These are phyloP conservation scores for Camillea tinctor DNA, from an alignment of 2,329 filamentous ascomycete genomes.

Conservation along the genomic window DNA sequence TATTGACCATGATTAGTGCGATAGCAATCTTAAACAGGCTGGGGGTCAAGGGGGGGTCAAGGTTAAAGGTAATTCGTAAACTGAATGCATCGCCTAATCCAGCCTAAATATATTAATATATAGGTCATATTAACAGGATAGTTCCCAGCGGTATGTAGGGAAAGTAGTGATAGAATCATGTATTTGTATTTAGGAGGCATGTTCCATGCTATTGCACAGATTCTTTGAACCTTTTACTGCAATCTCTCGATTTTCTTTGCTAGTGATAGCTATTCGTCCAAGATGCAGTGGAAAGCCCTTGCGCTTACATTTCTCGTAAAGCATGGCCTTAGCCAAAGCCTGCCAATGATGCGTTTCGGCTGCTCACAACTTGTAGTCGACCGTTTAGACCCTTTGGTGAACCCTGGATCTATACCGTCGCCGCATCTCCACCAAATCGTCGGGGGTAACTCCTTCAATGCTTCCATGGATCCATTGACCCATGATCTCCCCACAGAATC, in stretches of 20 bases:
- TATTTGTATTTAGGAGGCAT: slow-evolving; percentile 28
- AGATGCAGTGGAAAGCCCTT: slow-evolving; percentile 24
- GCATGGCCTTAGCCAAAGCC: slow-evolving; percentile 21
- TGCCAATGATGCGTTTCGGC: slow-evolving; percentile 37
- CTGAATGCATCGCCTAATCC: slow-evolving; percentile 10
- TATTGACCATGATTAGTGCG: slow-evolving; percentile 16
- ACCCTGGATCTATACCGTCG: slow-evolving; percentile 46
- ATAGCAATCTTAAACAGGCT: slow-evolving; percentile 12
- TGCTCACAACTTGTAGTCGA: slow-evolving; percentile 53
- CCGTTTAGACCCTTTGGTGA: slow-evolving; percentile 36
- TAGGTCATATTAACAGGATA: slow-evolving; percentile 12
- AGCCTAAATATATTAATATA: slow-evolving; percentile 21
- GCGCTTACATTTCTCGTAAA: slow-evolving; percentile 16
- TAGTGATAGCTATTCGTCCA: slow-evolving; percentile 11
- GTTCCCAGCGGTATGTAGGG: slow-evolving; percentile 15
- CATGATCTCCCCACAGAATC: slow-evolving; percentile 36
- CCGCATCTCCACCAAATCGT: slow-evolving; percentile 57
- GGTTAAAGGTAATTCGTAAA: slow-evolving; percentile 14
- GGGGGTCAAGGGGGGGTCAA: slow-evolving; percentile 9
- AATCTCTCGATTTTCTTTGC: slow-evolving; percentile 11
- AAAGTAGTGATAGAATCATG: slow-evolving; percentile 2
- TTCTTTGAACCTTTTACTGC: slow-evolving; percentile 6
- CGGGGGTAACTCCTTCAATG: slow-evolving; percentile 47
- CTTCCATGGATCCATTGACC: slow-evolving; percentile 37
- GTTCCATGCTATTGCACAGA: slow-evolving; percentile 8